phyloP scores from a whole-genome alignment of 257 asterid genomes.

The Penstemon eatonii region DNA sequence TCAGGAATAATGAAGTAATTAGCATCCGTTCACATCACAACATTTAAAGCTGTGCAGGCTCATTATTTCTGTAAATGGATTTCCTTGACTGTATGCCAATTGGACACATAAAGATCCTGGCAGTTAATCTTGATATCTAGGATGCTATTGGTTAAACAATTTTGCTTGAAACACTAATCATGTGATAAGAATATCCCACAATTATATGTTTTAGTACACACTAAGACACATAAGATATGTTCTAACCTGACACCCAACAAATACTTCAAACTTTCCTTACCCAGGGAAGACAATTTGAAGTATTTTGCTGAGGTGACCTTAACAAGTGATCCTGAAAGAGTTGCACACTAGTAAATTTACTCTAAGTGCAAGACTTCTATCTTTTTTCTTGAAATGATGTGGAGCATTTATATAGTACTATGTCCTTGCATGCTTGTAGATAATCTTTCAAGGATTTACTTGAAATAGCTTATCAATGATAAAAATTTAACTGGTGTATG shows the following conservation, averaged over 20 bases:
- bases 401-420: no score
- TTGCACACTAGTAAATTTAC: not conserved
- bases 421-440: not conserved
- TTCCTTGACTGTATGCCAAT: slow-evolving; percentile 5
- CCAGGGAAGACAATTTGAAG: no score
- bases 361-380: not conserved
- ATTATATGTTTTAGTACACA: slow-evolving; percentile 16
- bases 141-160: slow-evolving; percentile 6
- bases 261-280: not conserved
- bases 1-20: not conserved
- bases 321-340: not conserved
- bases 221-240: not conserved
- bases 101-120: not conserved
- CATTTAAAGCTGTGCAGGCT: slow-evolving; percentile 6
- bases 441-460: not conserved
- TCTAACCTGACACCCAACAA: not conserved
- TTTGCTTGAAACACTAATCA: not conserved
- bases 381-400: not conserved
- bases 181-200: not conserved
- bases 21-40: not conserved
- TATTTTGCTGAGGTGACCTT: not conserved
- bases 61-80: not conserved
- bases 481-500: not conserved
- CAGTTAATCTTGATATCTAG: not conserved
- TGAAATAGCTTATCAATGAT: not conserved